Evolutionary conservation across 495 filamentous ascomycete species (phyloP), one percentile per base, ranked within the genome.

Genomic region (Penicillium silybi): DNA sequence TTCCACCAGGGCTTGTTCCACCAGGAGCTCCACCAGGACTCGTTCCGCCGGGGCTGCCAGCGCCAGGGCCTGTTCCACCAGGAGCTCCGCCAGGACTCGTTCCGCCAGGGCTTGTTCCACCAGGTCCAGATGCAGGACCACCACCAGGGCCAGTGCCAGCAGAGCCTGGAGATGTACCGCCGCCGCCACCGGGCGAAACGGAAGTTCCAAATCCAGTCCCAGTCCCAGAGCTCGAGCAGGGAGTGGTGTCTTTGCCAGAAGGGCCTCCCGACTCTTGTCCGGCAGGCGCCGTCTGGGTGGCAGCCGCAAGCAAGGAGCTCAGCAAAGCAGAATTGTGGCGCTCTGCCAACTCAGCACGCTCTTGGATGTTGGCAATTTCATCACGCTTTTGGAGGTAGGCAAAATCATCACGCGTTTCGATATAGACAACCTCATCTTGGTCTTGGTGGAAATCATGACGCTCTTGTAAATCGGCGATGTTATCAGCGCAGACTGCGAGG

Each of bases 401-500:
- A 29, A 29, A 10, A 8, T 29, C 26, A 6, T 29, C 26, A 6
- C 26, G 26, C 7, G 7, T 29, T 1, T 39, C 16, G 18, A 39
- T 39, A 18, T 39, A 17, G 37, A 18, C 20, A 20, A 20, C 40
- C 11, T 13, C 29, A 15, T 13, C 29, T 32, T 32, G 29, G 4
- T 11, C 29, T 32, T 32, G 29, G 29, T 32, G 11, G 10, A 10
- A 13, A 15, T 32, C 29, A 13, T 32, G 9, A 32, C 29, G 29
- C 6, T 39, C n/a, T 39, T 17, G 37, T 17, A 39, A 7, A 0
- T 19, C 16, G 10, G 38, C 26, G 25, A 46, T 25, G 20, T 38
- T 48, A 41, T 62, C 50, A 9, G 53, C 54, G n/a, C 25, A 47
- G 13, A 52, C 50, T 1, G 39, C 43, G 13, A 41, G 41, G 29